phyloP scores from a whole-genome alignment of 208 protist genomes.

The Tetramitus jugosus region DNA sequence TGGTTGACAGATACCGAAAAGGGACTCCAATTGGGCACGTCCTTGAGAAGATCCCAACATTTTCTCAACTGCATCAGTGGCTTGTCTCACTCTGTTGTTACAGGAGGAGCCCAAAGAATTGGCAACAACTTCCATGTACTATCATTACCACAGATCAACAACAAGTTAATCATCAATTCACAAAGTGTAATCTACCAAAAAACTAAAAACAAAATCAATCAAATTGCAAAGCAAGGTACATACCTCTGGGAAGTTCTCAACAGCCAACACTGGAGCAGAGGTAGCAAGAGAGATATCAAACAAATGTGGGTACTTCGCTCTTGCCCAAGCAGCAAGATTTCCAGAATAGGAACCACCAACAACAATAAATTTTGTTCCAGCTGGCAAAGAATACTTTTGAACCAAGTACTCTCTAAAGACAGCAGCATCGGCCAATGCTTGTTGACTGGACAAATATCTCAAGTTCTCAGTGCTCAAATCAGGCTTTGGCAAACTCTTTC shows the following conservation, averaged over 20 bases:
- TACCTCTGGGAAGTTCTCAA: not conserved
- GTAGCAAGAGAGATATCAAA: not conserved
- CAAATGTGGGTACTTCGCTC: slow-evolving; percentile 28
- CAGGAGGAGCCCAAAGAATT: not conserved
- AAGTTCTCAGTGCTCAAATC: slow-evolving; percentile 11
- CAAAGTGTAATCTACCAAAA: too few species aligned
- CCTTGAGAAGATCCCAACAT: not conserved
- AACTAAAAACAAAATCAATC: too few species aligned
- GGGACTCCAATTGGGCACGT: not conserved
- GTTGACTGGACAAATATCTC: slow-evolving; percentile 15
- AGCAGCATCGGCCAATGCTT: slow-evolving; percentile 26
- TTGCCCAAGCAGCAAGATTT: slow-evolving; percentile 31
- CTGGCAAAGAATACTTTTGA: not conserved
- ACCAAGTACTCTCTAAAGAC: slow-evolving; percentile 11
- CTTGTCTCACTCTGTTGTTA: not conserved
- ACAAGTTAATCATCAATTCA: too few species aligned
- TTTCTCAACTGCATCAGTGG: not conserved
- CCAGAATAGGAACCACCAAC: slow-evolving; percentile 35
- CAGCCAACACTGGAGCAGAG: not conserved
- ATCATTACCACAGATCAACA: too few species aligned
- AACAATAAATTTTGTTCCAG: not conserved
- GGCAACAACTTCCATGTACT: slow-evolving; percentile 1
- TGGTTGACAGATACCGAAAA: slow-evolving; percentile 17
- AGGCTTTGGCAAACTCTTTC: not conserved
- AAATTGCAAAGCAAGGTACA: too few species aligned